Conservation (phyloP, 352 stramenopile genomes). For the Globisporangium canariense region DNA sequence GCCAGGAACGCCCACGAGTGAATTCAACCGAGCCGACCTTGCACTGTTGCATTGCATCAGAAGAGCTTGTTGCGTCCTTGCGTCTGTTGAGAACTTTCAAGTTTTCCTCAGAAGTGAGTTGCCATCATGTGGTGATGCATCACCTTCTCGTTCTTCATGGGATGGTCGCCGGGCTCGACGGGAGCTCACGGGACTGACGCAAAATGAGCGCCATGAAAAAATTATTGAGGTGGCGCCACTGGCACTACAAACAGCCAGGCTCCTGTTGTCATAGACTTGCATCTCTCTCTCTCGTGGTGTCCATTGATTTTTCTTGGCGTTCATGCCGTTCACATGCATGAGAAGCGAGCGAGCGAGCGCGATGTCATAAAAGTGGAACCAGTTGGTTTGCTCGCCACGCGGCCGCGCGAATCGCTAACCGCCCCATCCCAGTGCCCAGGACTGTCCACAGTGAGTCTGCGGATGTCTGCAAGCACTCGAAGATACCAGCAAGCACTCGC, state of each 20-base stretch:
- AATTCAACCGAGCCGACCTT: background rate
- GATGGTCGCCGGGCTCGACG: background rate
- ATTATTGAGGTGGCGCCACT: background rate
- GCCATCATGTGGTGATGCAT: background rate
- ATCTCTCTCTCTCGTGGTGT: conserved; percentile 6
- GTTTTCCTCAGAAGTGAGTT: background rate
- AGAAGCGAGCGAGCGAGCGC: background rate
- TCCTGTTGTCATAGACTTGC: background rate
- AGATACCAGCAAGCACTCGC: background rate
- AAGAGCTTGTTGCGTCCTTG: background rate
- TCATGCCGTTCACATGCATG: conserved; percentile 5
- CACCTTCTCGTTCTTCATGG: background rate
- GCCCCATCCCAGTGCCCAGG: background rate
- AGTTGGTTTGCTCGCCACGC: background rate
- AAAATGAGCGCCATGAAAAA: background rate
- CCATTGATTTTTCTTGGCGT: background rate
- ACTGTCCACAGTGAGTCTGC: background rate
- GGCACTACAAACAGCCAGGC: background rate
- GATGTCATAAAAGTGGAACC: conserved; percentile 20
- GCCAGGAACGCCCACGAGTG: background rate
- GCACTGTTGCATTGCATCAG: background rate
- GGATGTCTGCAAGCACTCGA: background rate
- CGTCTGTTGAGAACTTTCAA: background rate
- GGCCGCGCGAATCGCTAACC: background rate
- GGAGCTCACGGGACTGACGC: background rate